Percentiles rank a stretch among this genome's conserved stretches.
phyloP scores from a whole-genome alignment of 2,329 filamentous ascomycete species.

The Graphilbum fragrans region DNA sequence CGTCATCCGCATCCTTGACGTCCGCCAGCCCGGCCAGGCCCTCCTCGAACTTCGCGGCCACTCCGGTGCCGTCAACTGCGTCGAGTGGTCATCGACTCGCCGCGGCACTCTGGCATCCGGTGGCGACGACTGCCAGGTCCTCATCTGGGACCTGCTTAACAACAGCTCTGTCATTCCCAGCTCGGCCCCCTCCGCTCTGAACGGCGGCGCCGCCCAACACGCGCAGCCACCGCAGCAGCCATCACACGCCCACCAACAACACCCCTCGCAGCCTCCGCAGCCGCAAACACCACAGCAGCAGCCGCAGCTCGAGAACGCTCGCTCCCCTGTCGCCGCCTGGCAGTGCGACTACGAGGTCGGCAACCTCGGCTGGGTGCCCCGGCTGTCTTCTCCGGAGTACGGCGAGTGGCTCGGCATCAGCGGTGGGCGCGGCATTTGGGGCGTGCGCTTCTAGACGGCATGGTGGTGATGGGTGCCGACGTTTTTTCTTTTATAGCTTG shows the following conservation, averaged over 20 bases:
- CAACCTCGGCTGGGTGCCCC: conserved; percentile 76
- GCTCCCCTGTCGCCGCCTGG: conserved; percentile 65
- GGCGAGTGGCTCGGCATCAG: conserved; percentile 79
- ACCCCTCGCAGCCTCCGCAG: not conserved
- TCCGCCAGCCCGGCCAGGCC: conserved; percentile 90
- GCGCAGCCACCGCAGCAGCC: not conserved
- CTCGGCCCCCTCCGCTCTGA: not conserved
- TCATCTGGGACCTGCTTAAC: conserved; percentile 89
- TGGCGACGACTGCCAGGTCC: conserved; percentile 79
- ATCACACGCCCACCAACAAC: not conserved
- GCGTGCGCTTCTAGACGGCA: conserved; percentile 33
- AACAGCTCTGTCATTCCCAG: conserved; percentile 3
- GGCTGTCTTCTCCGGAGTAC: conserved; percentile 52
- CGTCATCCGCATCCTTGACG: conserved; percentile 87
- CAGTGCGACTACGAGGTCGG: conserved; percentile 78
- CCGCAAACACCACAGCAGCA: conserved; percentile 11
- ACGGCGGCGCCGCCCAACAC: not conserved
- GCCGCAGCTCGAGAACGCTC: conserved; percentile 41
- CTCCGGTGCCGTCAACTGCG: conserved; percentile 72
- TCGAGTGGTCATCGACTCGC: conserved; percentile 82
- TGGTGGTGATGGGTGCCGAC: not conserved
- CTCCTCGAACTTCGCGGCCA: conserved; percentile 88
- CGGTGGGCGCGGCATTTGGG: conserved; percentile 72
- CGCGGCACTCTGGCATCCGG: conserved; percentile 85
- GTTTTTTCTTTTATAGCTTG: not conserved